phyloP scores from a whole-genome alignment of 805 yeast genomes.

The Tetrapisispora phaffii region DNA sequence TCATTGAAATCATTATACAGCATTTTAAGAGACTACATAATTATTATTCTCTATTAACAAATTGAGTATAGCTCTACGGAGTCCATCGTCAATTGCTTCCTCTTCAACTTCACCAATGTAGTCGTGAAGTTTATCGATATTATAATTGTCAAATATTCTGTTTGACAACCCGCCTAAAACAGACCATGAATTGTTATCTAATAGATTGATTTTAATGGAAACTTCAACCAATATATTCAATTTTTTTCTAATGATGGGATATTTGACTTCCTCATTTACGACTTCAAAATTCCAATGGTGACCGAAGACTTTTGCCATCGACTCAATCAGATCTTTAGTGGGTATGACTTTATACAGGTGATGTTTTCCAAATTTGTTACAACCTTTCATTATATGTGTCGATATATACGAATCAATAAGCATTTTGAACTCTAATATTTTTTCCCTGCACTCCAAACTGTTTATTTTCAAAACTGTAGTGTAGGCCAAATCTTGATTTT shows the following conservation, averaged over 20 bases:
- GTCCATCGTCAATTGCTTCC: conserved; percentile 74
- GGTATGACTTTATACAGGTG: conserved; percentile 27
- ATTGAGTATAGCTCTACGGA: conserved; percentile 41
- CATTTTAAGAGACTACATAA: background rate
- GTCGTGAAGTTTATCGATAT: conserved; percentile 39
- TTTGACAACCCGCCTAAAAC: conserved; percentile 51
- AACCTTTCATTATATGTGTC: background rate
- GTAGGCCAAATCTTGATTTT: background rate
- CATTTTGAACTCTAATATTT: background rate
- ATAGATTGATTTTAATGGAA: conserved; percentile 47
- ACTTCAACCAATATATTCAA: conserved; percentile 30
- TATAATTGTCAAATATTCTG: background rate
- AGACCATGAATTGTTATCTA: conserved; percentile 72
- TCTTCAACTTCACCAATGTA: conserved; percentile 59
- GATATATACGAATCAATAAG: background rate
- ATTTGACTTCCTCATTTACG: background rate
- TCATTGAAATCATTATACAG: background rate
- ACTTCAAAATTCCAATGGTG: background rate
- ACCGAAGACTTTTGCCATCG: conserved; percentile 46
- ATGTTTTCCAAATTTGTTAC: conserved; percentile 23
- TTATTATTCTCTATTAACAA: background rate
- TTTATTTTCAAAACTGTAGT: background rate
- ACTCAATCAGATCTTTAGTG: conserved; percentile 26
- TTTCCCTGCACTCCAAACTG: background rate
- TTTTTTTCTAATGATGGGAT: conserved; percentile 1